Evolutionary conservation across 768 basidiomycete genomes (phyloP), one percentile per base, ranked within the genome.

Genomic region (Tylopilus intermedius): DNA sequence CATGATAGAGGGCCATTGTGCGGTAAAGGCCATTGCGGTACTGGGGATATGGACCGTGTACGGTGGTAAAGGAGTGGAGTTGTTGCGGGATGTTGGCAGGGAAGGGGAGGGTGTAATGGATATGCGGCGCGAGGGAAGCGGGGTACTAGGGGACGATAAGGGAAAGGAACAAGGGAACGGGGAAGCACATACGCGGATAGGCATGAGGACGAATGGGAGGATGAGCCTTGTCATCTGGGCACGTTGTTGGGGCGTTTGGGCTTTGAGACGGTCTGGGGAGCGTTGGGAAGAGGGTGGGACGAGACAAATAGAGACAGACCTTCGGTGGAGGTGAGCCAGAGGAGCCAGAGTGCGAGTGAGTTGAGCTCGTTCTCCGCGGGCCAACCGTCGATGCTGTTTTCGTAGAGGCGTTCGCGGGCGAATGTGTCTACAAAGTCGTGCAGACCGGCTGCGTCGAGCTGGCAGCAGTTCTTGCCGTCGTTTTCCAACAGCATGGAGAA

Each of bases 401-500:
- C 71, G 71, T 79, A 78, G 26, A 84, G 70, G 7, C 75, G 73
- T n/a, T 61, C 61, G 30, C 72, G 73, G 33, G 83, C 63, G 51
- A 75, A 80, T 2, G 50, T 18, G 44, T 78, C 73, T 8, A 80
- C 71, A 40, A 78, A 82, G 5, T 54, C 55, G 35, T 74, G 72
- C 3, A 83, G 70, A 4, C 77, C 75, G 0, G 80, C 84, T 22
- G 67, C 71, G 51, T 77, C 71, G 45, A 88, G 78, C 66, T 82
- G 82, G 4, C 59, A 68, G 33, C 73, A 72, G 63, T 88, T 88
- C 62, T 76, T 76, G 32, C 83, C 84, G 66, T 88, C 85, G 67
- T 84, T 81, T 56, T 88, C 86, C 4, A 79, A 67, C 65, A 84
- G 64, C 74, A 88, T 78, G 40, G 84, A 59, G 47, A 77, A 80